Evolutionary conservation across 192 early-diverging fungal species (phyloP).

Genomic region (Coemansia sp.): DNA sequence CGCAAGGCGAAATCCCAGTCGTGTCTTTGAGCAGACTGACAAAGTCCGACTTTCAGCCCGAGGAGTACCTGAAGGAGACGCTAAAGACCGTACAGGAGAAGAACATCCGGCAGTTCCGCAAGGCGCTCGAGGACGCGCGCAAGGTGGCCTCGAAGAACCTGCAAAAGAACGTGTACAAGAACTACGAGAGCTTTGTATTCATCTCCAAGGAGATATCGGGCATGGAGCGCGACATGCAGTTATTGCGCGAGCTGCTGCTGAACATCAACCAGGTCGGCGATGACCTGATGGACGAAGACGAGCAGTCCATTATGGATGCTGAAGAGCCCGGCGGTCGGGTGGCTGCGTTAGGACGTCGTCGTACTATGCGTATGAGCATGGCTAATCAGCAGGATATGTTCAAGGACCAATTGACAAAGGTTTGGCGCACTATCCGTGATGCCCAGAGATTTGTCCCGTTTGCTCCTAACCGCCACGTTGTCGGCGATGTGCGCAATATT

Average conservation of each 20-base stretch:
- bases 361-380: slow-evolving; percentile 55
- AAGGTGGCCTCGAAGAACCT: slow-evolving; percentile 60
- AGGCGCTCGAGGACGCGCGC: slow-evolving; percentile 57
- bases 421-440: slow-evolving; percentile 51
- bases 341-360: slow-evolving; percentile 32
- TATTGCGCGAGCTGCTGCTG: slow-evolving; percentile 58
- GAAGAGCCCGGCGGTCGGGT: slow-evolving; percentile 6
- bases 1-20: slow-evolving; percentile 23
- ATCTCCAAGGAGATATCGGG: slow-evolving; percentile 77
- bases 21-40: slow-evolving; percentile 41
- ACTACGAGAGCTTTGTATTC: slow-evolving; percentile 74
- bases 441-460: slow-evolving; percentile 67
- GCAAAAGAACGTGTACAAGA: slow-evolving; percentile 69
- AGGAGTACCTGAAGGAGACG: slow-evolving; percentile 43
- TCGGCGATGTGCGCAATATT: slow-evolving; percentile 69
- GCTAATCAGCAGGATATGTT: slow-evolving; percentile 55
- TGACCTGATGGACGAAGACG: slow-evolving; percentile 52
- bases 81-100: slow-evolving; percentile 26
- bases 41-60: slow-evolving; percentile 36
- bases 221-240: slow-evolving; percentile 69
- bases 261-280: slow-evolving; percentile 62
- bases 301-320: slow-evolving; percentile 23
- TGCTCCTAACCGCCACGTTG: slow-evolving; percentile 66
- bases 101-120: slow-evolving; percentile 51
- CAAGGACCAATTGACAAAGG: slow-evolving; percentile 50